Conservation (phyloP, 1,284 basidiomycete species). For the Malassezia globosa region DNA sequence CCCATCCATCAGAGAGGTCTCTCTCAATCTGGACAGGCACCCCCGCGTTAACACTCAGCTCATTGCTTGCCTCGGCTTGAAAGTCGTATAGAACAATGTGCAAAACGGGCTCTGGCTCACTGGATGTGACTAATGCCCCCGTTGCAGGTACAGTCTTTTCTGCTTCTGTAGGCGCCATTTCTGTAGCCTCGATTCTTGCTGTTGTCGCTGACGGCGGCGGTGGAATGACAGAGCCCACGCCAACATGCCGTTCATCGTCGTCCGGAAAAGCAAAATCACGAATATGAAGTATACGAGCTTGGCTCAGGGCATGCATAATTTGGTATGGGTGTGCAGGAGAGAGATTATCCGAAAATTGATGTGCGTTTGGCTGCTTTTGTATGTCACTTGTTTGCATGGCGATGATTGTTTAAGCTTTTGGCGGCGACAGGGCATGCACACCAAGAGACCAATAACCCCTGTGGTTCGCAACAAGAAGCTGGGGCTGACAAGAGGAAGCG, state of each 20-base stretch:
- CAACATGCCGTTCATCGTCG: slow-evolving; percentile 4
- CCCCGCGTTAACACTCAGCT: slow-evolving; percentile 14
- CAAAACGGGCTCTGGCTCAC: background rate
- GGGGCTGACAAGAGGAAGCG: too few relatives aligned
- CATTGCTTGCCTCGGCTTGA: slow-evolving; percentile 13
- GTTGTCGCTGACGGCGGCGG: too few relatives aligned
- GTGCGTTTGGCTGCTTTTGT: background rate
- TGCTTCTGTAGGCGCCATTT: too few relatives aligned
- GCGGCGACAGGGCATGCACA: too few relatives aligned
- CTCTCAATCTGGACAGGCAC: slow-evolving; percentile 1
- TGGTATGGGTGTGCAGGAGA: background rate
- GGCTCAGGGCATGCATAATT: background rate
- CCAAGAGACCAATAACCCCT: too few relatives aligned
- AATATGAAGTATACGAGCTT: background rate
- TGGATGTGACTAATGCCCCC: too few relatives aligned
- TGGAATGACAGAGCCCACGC: slow-evolving; percentile 11
- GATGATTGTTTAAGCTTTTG: too few relatives aligned
- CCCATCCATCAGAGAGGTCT: slow-evolving; percentile 9
- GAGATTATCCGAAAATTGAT: background rate
- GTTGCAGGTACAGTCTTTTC: too few relatives aligned
- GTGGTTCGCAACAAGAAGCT: too few relatives aligned
- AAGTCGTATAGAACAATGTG: slow-evolving; percentile 15
- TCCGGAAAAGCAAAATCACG: slow-evolving; percentile 13
- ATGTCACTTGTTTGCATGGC: too few relatives aligned
- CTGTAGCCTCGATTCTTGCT: background rate